A percentile compares a stretch with the other conserved stretches of the same genome.
Evolutionary conservation across 768 basidiomycete species (phyloP).

Genomic region (Udeniomyces megalosporus): DNA sequence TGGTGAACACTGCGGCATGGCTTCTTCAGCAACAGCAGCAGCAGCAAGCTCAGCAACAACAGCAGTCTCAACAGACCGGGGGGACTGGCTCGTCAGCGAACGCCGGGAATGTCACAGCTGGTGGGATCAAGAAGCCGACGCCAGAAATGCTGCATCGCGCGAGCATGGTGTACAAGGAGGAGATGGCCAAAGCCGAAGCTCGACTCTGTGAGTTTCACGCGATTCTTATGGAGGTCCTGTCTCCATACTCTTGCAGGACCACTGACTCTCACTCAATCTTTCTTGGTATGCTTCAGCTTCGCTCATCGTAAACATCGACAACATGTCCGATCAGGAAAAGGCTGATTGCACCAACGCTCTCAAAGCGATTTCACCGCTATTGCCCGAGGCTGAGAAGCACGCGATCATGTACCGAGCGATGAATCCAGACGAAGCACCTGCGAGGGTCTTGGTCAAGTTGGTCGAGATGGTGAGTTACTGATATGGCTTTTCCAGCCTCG

Average conservation of each 20-base stretch:
- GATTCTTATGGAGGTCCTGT: neutral
- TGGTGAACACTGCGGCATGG: neutral
- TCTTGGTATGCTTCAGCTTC: neutral
- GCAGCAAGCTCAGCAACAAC: neutral
- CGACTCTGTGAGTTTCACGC: neutral
- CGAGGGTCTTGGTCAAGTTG: neutral
- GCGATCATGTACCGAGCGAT: conserved; percentile 9
- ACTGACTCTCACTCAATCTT: neutral
- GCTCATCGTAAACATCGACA: conserved; percentile 5
- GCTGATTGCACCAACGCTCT: neutral
- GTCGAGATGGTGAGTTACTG: conserved; percentile 6
- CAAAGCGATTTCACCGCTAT: neutral
- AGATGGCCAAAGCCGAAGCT: conserved; percentile 1
- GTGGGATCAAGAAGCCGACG: neutral
- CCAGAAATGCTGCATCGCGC: neutral
- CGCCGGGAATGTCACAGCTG: neutral
- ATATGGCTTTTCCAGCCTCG: neutral
- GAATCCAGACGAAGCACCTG: neutral
- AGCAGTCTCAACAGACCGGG: neutral
- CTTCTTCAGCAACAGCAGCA: neutral
- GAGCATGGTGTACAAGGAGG: neutral
- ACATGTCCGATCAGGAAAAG: conserved; percentile 10
- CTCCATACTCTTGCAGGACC: neutral
- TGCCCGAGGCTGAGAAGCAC: conserved; percentile 10
- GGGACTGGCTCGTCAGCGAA: neutral